These are phyloP conservation scores for Mycena chlorophos DNA, from an alignment of 768 basidiomycete species.

Conservation along the genomic window DNA sequence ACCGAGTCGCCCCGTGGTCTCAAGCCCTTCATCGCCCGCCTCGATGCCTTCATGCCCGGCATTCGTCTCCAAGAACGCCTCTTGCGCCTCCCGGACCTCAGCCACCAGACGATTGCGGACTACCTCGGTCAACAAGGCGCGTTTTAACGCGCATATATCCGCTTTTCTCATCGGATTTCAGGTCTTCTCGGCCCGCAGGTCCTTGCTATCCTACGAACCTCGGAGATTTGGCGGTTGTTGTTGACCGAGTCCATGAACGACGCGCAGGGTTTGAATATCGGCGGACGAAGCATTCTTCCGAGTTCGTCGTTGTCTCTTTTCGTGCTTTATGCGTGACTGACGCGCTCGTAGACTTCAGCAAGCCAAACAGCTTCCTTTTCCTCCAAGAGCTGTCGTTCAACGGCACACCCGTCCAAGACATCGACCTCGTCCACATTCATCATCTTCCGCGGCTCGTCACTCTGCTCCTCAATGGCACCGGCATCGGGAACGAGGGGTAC, in stretches of 20 bases:
- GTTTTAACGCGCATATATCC: conserved; percentile 2
- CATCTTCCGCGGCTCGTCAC: conserved; percentile 51
- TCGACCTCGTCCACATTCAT: conserved; percentile 52
- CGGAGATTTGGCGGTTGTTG: conserved; percentile 44
- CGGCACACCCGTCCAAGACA: conserved; percentile 44
- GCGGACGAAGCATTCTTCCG: conserved; percentile 41
- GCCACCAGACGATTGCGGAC: conserved; percentile 46
- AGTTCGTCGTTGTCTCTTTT: conserved; percentile 32
- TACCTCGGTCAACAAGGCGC: conserved; percentile 27
- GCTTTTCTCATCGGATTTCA: conserved; percentile 22
- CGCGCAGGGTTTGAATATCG: conserved; percentile 53
- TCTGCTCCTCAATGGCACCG: conserved; percentile 52
- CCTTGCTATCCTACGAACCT: conserved; percentile 45
- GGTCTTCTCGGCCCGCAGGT: conserved; percentile 50
- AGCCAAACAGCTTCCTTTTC: conserved; percentile 51
- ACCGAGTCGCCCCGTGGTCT: conserved; percentile 43
- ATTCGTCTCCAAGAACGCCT: conserved; percentile 48
- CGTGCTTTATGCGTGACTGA: not conserved
- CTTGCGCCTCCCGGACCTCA: conserved; percentile 26
- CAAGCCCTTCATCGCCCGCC: conserved; percentile 34
- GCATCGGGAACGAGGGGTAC: conserved; percentile 64
- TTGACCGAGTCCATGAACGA: conserved; percentile 48
- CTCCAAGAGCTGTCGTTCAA: conserved; percentile 53
- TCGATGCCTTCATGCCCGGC: conserved; percentile 49
- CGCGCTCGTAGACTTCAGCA: conserved; percentile 45